Evolutionary conservation across 768 basidiomycete genomes (phyloP), one percentile per base, ranked within the genome.

Genomic region (Suillus americanus): DNA sequence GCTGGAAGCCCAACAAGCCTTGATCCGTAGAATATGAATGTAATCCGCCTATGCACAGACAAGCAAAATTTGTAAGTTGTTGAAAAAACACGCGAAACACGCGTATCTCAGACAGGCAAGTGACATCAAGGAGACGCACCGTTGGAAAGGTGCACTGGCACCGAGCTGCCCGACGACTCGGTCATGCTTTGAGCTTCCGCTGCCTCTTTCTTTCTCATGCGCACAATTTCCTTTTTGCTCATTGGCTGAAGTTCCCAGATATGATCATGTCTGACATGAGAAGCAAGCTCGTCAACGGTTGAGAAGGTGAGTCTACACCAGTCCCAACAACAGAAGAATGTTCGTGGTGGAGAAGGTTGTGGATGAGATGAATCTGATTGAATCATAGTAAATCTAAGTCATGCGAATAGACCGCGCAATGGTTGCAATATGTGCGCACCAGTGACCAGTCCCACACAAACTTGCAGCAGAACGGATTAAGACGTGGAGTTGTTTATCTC

Each of bases 191-290:
- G 57, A 28, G 57, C 38, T 10, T 45, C 57, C 63, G 84, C 84
- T 1, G 75, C 77, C 62, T 82, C 75, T 66, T 77, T 73, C 57
- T 66, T 72, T 61, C 71, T 72, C 57, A 81, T 70, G 43, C 81
- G 68, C 3, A 78, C 69, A 14, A 89, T 76, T 40, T 88, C 86
- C 28, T 74, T 65, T 37, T 79, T 79, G 30, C 68, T 72, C 64
- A 84, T 77, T n/a, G 85, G 81, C 48, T 78, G 70, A 43, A 80
- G 76, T 33, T 74, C 75, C 60, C 72, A 77, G 50, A 85, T 77
- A 69, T 89, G 87, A 13, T 83, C 79, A 33, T 75, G 70, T 16
- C 79, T 70, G 50, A 87, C 80, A 69, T 89, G 87, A 8, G 75
- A 66, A 3, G 75, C 70, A 33, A 87, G 79, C 18, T 78, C 79